Base-by-base conservation (phyloP, 306 rosid species). In the Vigna reflexopilosa region DNA sequence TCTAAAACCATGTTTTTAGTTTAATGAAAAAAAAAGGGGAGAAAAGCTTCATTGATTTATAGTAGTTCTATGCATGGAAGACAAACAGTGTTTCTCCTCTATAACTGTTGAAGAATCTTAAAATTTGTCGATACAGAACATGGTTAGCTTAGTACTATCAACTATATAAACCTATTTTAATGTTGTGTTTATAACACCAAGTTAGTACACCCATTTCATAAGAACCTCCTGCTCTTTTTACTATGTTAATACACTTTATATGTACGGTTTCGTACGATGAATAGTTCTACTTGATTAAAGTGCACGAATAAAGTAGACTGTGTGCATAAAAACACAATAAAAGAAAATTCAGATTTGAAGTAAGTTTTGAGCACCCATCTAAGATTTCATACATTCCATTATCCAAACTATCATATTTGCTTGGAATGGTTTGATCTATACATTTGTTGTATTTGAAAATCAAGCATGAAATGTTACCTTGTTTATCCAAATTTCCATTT, bases 101-200 rank as follows among this genome's bases (percentile, higher is more conserved):
- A 22, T 26, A 58, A 62, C 67, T 32, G 56, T 67, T 67, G 6
- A 45, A 16, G 73, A 68, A 68, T 68, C 73, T 68, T 26, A 1
- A 16, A 44, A 45, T 74, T 20, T 72, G 17, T 30, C 67, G 19
- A 12, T 20, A 51, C 5, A 30, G 32, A 30, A 30, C 32, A 30
- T 30, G 64, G 15, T 48, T 38, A 26, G 28, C 3, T 26, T 26
- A 26, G 28, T 26, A 26, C 28, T 26, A 26, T 26, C 28, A 26
- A 26, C 28, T 26, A 26, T 26, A 26, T 26, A 26, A 26, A 26
- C 28, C 28, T 26, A 72, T 9, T 38, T 17, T 20, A 38, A 51
- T 19, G 55, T 36, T 38, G 54, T 73, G 17, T 73, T 20, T 56
- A 38, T 4, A 20, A 19, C n/a, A 50, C 16, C 11, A 49, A 70